A percentile compares a stretch with the other conserved stretches of the same genome.
Conservation (phyloP, 371 early-diverging fungal species). For the Lichtheimia ramosa region DNA sequence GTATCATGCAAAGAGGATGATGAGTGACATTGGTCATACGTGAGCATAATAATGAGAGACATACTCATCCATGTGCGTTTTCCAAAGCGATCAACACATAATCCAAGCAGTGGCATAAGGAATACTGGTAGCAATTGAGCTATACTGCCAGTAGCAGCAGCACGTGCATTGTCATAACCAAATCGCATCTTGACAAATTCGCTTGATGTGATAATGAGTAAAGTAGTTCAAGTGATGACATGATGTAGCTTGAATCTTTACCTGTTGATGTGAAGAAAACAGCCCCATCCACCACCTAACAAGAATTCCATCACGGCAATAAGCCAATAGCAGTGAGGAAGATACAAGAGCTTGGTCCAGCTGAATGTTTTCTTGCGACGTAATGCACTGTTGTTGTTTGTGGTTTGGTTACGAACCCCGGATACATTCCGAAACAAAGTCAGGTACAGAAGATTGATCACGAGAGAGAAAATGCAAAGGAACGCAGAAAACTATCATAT, state of each 20-base stretch:
- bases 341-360: slow-evolving; percentile 45
- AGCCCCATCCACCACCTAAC: slow-evolving; percentile 66
- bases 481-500: slow-evolving; percentile 46
- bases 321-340: slow-evolving; percentile 64
- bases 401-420: slow-evolving; percentile 5
- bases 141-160: slow-evolving; percentile 62
- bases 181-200: slow-evolving; percentile 63
- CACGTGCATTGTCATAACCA: slow-evolving; percentile 43
- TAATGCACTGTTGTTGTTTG: slow-evolving; percentile 38
- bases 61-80: slow-evolving; percentile 47
- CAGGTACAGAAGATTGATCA: slow-evolving; percentile 60
- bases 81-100: slow-evolving; percentile 60
- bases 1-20: neutral
- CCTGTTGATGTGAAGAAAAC: slow-evolving; percentile 67
- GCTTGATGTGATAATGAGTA: slow-evolving; percentile 18
- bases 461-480: slow-evolving; percentile 60
- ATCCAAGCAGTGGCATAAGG: slow-evolving; percentile 63
- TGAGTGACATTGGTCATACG: neutral
- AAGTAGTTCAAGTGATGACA: neutral
- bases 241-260: slow-evolving; percentile 9
- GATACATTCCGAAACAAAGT: slow-evolving; percentile 28
- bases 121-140: slow-evolving; percentile 69
- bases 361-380: slow-evolving; percentile 53
- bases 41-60: neutral
- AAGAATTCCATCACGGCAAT: slow-evolving; percentile 54